Percentiles rank a stretch among this genome's conserved stretches.
Conservation (phyloP, 1,139 yeast species). For the Geotrichum europaeum region DNA sequence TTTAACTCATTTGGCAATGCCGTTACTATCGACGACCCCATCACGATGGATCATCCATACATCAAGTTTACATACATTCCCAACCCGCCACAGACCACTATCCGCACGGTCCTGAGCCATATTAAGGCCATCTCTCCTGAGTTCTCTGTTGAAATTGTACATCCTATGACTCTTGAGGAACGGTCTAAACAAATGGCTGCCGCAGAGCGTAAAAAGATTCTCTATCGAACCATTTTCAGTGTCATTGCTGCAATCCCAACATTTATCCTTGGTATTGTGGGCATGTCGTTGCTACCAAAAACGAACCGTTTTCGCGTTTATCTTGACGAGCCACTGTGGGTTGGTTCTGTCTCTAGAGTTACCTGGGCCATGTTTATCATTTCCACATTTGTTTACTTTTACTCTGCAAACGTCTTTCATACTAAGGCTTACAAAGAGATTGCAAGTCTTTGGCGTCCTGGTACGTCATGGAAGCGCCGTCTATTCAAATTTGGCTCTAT, state of each 20-base stretch:
- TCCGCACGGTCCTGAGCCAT: constrained; percentile 48
- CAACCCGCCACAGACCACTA: constrained; percentile 43
- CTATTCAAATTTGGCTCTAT: constrained; percentile 68
- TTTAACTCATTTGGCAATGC: constrained; percentile 52
- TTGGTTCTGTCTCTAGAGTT: constrained; percentile 54
- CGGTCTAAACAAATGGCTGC: constrained; percentile 49
- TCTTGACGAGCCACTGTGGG: constrained; percentile 59
- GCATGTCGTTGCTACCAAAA: constrained; percentile 55
- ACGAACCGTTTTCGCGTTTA: constrained; percentile 43
- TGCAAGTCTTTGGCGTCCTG: constrained; percentile 49
- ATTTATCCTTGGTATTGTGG: constrained; percentile 60
- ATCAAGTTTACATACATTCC: constrained; percentile 63
- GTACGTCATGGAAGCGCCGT: constrained; percentile 51
- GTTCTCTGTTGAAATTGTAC: constrained; percentile 51
- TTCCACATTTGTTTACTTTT: constrained; percentile 69
- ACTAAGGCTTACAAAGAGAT: constrained; percentile 57
- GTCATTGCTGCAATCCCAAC: constrained; percentile 60
- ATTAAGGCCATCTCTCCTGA: constrained; percentile 44
- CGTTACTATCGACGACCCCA: constrained; percentile 47
- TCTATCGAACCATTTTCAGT: constrained; percentile 46
- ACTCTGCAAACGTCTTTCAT: constrained; percentile 70
- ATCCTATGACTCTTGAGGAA: constrained; percentile 57
- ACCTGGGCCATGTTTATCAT: constrained; percentile 62
- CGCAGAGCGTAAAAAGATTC: constrained; percentile 45
- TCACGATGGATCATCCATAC: constrained; percentile 50